A percentile compares a stretch with the other conserved stretches of the same genome.
These are phyloP conservation scores for Musa beccarii DNA, from an alignment of 176 grass and related monocot species.

Conservation along the genomic window DNA sequence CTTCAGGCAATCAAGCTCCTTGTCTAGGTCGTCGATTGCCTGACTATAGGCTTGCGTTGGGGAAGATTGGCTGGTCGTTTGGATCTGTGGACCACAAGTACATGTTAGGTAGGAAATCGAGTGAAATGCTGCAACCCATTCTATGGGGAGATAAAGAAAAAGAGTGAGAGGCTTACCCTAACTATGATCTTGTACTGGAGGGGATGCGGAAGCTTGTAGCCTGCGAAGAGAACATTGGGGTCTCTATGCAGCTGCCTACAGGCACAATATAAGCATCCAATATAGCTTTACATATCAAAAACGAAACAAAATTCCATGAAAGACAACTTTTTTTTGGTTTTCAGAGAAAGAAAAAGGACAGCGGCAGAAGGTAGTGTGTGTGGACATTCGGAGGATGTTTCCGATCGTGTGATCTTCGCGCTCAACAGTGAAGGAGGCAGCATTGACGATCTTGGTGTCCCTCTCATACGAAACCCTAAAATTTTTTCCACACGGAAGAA, in stretches of 20 bases:
- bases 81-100: conserved; percentile 22
- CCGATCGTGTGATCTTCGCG: conserved; percentile 48
- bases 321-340: background rate
- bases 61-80: conserved; percentile 37
- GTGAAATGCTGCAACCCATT: background rate
- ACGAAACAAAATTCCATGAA: too few species aligned
- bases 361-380: background rate
- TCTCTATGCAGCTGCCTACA: conserved; percentile 45
- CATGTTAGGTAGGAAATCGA: background rate
- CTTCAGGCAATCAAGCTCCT: conserved; percentile 37
- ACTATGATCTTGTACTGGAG: conserved; percentile 48
- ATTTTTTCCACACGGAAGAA: background rate
- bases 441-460: conserved; percentile 50
- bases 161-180: conserved; percentile 23
- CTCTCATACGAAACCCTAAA: conserved; percentile 47
- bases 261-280: background rate
- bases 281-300: too few species aligned
- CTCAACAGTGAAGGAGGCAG: conserved; percentile 39
- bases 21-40: conserved; percentile 42
- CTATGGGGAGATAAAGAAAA: background rate
- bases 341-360: background rate
- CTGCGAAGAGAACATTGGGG: conserved; percentile 47
- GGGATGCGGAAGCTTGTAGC: conserved; percentile 53
- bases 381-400: conserved; percentile 44
- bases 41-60: conserved; percentile 39